Conservation (phyloP, 1,284 basidiomycete genomes). For the Naganishia liquefaciens region DNA sequence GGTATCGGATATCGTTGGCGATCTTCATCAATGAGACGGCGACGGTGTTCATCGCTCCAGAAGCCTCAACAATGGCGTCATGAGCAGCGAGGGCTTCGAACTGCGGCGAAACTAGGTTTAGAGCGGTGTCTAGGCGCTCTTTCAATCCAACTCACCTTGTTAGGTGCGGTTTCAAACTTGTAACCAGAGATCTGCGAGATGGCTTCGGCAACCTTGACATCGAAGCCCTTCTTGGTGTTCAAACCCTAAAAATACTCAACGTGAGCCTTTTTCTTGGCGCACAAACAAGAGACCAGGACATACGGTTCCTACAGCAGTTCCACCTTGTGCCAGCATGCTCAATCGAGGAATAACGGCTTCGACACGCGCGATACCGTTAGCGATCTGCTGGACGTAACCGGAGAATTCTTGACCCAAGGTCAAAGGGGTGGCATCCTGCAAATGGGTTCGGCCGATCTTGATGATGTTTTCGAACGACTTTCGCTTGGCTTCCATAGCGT, state of each 20-base stretch:
- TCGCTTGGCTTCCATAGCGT: constrained; percentile 79
- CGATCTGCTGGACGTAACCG: constrained; percentile 93
- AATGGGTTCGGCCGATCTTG: constrained; percentile 97
- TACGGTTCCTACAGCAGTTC: constrained; percentile 96
- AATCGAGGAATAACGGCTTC: constrained; percentile 81
- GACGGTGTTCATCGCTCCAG: constrained; percentile 91
- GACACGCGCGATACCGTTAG: constrained; percentile 85
- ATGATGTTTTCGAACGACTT: constrained; percentile 85
- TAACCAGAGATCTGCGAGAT: constrained; percentile 89
- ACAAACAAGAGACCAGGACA: constrained; percentile 44
- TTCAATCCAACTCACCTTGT: constrained; percentile 68
- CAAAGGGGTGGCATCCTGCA: constrained; percentile 96
- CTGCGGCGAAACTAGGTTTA: constrained; percentile 54
- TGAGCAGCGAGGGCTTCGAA: constrained; percentile 97
- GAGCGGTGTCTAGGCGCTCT: not conserved
- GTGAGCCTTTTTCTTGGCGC: constrained; percentile 5
- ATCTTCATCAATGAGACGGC: constrained; percentile 99
- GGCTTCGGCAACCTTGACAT: constrained; percentile 88
- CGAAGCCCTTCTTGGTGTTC: constrained; percentile 96
- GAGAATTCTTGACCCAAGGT: constrained; percentile 99
- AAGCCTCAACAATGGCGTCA: constrained; percentile 95
- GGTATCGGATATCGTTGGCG: constrained; percentile 97
- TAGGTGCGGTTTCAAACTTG: constrained; percentile 92
- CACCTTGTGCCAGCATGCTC: constrained; percentile 91
- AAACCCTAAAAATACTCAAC: constrained; percentile 65